Percentiles rank a stretch among this genome's conserved stretches.
Evolutionary conservation across 2,329 filamentous ascomycete species (phyloP).

Genomic region (Monilinia fructicola): DNA sequence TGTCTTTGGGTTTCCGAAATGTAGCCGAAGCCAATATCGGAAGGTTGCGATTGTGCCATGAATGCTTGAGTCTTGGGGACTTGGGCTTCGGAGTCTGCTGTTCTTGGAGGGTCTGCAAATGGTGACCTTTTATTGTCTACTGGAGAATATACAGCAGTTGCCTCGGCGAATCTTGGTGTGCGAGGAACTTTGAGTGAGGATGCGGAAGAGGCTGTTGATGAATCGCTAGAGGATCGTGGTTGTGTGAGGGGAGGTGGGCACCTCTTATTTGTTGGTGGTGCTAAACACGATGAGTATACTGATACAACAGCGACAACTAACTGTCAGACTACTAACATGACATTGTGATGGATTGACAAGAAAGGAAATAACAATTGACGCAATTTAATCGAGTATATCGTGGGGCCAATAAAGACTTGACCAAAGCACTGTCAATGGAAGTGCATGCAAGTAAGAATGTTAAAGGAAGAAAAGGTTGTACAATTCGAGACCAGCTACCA

Average conservation of each 20-base stretch:
- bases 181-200: constrained; percentile 61
- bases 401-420: constrained; percentile 19
- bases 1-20: constrained; percentile 60
- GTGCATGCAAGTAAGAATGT: constrained; percentile 28
- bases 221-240: constrained; percentile 46
- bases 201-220: constrained; percentile 43
- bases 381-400: constrained; percentile 21
- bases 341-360: constrained; percentile 29
- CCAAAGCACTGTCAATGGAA: constrained; percentile 18
- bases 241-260: constrained; percentile 34
- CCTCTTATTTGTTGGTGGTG: constrained; percentile 34
- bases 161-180: constrained; percentile 78
- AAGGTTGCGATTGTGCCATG: constrained; percentile 67
- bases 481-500: constrained; percentile 42
- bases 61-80: constrained; percentile 45
- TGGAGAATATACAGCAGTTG: constrained; percentile 75
- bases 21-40: constrained; percentile 91
- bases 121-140: constrained; percentile 58
- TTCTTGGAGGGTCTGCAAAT: constrained; percentile 59
- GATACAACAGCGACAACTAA: constrained; percentile 9
- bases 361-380: constrained; percentile 27
- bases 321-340: constrained; percentile 31
- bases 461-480: constrained; percentile 35
- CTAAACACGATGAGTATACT: constrained; percentile 24
- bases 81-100: constrained; percentile 30